Percentiles rank a stretch among this genome's conserved stretches.
These are phyloP conservation scores for Pleomassaria siparia DNA, from an alignment of 2,329 filamentous ascomycete species.

Conservation along the genomic window DNA sequence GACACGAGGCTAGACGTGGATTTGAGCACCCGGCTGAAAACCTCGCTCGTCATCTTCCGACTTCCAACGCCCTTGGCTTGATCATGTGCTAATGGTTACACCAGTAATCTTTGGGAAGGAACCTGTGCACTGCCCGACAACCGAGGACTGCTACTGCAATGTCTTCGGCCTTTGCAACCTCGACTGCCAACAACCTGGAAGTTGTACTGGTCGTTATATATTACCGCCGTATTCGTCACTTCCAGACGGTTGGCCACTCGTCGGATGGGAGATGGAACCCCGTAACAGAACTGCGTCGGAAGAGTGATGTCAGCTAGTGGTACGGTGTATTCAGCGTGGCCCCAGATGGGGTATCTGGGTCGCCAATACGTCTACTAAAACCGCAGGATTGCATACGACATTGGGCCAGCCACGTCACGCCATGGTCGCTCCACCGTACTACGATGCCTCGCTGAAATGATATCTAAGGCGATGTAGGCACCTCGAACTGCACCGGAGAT, in stretches of 20 bases:
- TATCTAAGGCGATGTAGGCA: too few relatives aligned
- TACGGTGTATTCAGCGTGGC: not conserved
- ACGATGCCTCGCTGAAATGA: not conserved
- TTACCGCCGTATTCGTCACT: conserved; percentile 61
- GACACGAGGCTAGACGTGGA: not conserved
- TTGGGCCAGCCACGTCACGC: not conserved
- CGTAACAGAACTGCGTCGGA: conserved; percentile 25
- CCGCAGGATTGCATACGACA: not conserved
- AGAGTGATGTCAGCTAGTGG: conserved; percentile 15
- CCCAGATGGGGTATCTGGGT: not conserved
- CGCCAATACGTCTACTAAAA: not conserved
- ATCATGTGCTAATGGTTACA: conserved; percentile 20
- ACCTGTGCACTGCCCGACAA: conserved; percentile 61
- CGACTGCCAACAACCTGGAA: conserved; percentile 43
- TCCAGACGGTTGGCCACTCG: conserved; percentile 62
- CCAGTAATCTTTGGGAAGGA: conserved; percentile 42
- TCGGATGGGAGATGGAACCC: conserved; percentile 54
- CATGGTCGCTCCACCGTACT: not conserved
- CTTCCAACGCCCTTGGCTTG: conserved; percentile 1
- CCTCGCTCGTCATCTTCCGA: not conserved
- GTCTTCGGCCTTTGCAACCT: conserved; percentile 64
- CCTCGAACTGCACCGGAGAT: too few relatives aligned
- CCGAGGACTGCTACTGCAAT: conserved; percentile 66
- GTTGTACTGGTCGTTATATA: conserved; percentile 60
- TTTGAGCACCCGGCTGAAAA: too few relatives aligned